Evolutionary conservation across 2,329 filamentous ascomycete genomes (phyloP).

Genomic region (Exophiala mesophila): DNA sequence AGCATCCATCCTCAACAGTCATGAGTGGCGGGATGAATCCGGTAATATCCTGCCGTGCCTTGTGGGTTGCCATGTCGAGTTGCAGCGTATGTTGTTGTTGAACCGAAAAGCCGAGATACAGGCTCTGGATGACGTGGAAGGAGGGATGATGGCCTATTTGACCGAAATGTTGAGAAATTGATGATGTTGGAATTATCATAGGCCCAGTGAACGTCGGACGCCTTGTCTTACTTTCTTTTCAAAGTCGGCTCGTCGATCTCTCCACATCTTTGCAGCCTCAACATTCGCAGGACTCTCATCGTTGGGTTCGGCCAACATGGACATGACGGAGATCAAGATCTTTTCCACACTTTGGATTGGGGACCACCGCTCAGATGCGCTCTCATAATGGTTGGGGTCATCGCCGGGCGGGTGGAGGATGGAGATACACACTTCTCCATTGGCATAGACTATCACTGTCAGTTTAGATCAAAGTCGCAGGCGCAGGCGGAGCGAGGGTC

Average conservation of each 20-base stretch:
- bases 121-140: constrained; percentile 42
- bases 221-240: constrained; percentile 79
- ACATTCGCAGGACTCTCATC: constrained; percentile 96
- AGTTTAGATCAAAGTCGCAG: neutral
- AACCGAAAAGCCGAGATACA: constrained; percentile 61
- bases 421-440: constrained; percentile 93
- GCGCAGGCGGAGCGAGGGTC: neutral
- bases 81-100: constrained; percentile 59
- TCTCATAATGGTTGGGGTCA: constrained; percentile 97
- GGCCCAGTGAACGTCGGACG: constrained; percentile 71
- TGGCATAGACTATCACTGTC: constrained; percentile 67
- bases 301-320: constrained; percentile 95
- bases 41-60: constrained; percentile 35
- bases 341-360: constrained; percentile 97
- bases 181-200: constrained; percentile 37
- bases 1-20: constrained; percentile 44
- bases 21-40: constrained; percentile 50
- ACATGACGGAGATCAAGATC: constrained; percentile 95
- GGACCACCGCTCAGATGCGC: constrained; percentile 90
- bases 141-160: constrained; percentile 42
- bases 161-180: constrained; percentile 15
- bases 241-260: constrained; percentile 76
- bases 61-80: constrained; percentile 43
- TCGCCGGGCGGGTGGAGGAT: constrained; percentile 95
- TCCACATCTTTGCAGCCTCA: constrained; percentile 94